Evolutionary conservation across 2,329 filamentous ascomycete species (phyloP), one percentile per base, ranked within the genome.

Genomic region (Paecilomyces dactylethromorphus): DNA sequence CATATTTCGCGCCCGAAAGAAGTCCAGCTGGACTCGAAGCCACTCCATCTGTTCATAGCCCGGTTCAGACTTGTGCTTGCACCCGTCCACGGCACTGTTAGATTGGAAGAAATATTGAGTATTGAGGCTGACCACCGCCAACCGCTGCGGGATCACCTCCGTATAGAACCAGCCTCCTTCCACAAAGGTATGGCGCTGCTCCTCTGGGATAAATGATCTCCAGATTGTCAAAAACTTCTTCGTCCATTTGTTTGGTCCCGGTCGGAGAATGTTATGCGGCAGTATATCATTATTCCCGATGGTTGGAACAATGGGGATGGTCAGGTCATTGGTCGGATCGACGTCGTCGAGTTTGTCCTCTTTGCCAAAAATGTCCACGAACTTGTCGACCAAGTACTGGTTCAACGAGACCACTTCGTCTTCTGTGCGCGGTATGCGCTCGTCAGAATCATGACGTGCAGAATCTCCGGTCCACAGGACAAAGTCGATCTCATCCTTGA

Each of bases 211-310:
- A 71, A 97, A 96, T 39, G 82, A 82, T 54, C 78, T 77, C 94
- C 94, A 99, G 22, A 97, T 85, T 22, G 88, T 81, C 26, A 85
- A 79, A 66, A 94, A 97, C 53, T 82, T 82, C 59, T 84, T 84
- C 0, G 96, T 89, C 87, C 93, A 96, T 63, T 84, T 83, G 68
- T 97, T 97, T 15, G 94, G 94, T 0, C 93, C 94, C 0, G 85
- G 81, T 50, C 86, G 80, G 72, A 99, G 87, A 69, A 97, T 95
- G 69, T 99, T 99, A 77, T 99, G 94, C 1, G 94, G 94, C 60
- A 97, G 85, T 59, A 99, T 92, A 69, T 99, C 94, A 75, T 99
- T 99, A 78, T 99, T 99, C 61, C 94, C 94, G 65, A 97, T 87
- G 0, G 88, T 97, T 0, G 94, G 92, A 21, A 99, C 82, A 31